Base-by-base conservation (phyloP, 345 rosid genomes). In the Moringa oleifera region DNA sequence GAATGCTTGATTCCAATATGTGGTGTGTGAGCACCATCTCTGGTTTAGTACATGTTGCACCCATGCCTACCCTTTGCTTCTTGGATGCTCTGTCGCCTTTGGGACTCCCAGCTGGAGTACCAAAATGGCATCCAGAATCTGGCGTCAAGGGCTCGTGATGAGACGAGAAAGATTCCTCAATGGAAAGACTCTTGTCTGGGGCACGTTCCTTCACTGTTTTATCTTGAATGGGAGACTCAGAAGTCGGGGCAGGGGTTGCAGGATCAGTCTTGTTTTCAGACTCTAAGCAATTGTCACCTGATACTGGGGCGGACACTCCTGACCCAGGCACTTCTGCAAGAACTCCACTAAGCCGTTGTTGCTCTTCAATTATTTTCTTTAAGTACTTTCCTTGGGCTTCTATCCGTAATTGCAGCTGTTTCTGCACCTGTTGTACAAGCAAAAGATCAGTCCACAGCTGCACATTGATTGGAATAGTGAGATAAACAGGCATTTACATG, bases 321-420 rank as follows among this genome's bases (percentile, higher is more conserved):
- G 76, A 62, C 8, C 67, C 80, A 36, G 84, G 81, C 18, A 72
- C 73, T 61, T 94, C 95, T 25, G 76, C 73, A 51, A 90, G 84
- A 51, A 67, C 84, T 50, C 95, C 96, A 63, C 87, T 85, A 1
- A 94, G 85, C 56, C 86, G 82, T 23, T 92, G 95, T 71, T 94
- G 97, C 87, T 94, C 99, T 81, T 94, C 97, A 33, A 94, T 94
- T 73, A 94, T 94, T 86, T 90, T 94, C 83, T 94, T 90, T 80
- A 94, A 75, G 77, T 90, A 94, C 81, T 90, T 88, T 53, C 97
- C 97, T 63, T 90, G 97, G 21, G 97, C 99, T 76, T 94, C 99
- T 70, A 94, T 94, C 57, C 99, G 91, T 68, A 94, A 74, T 63
- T 94, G 99, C 67, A 94, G 80, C 76, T 94, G 99, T 75, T 95